Base-by-base conservation (phyloP, 2,329 filamentous ascomycete species). In the Diaporthe sp. region DNA sequence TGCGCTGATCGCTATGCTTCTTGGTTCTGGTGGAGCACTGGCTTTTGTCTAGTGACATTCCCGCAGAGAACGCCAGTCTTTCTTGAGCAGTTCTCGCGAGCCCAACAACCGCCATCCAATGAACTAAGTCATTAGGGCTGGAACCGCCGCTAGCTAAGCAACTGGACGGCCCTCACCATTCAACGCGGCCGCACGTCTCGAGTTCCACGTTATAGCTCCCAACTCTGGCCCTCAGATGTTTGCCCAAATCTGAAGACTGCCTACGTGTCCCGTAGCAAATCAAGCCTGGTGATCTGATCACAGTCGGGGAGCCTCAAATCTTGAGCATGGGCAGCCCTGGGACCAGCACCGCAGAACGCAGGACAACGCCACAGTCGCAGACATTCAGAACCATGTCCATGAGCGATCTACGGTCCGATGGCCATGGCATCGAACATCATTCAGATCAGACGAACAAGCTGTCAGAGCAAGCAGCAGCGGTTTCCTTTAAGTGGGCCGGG, bases 1-100 rank as follows among this genome's bases (percentile, higher is more conserved):
- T 68, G 49, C n/a, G 31, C 75, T 67, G 73, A 71, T 74, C 62
- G 46, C 57, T 42, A 19, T 37, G 31, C 25, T 74, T 74, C 71
- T 46, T 46, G 46, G 46, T 55, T 31, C 37, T 31, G 68, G 73
- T 58, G 58, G 60, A 39, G n/a, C 34, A 67, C 25, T 71, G 28
- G 42, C 57, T 37, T 49, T 39, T 25, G 39, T 42, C 68, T 71
- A 65, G 44, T 39, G 58, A 71, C 65, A 55, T 62, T 39, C 70
- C 55, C 58, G 55, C 34, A 76, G 25, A 55, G 44, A 42, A 53
- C 25, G 71, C 71, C 71, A 67, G 58, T 39, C 34, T 49, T 51
- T 61, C n/a, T 73, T 34, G 49, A 68, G 62, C 51, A 60, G 15
- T 57, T 28, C 19, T 70, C 65, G 46, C 71, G 71, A 71, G 44